These are phyloP conservation scores for Litchi chinensis DNA, from an alignment of 345 rosid genomes.

Conservation along the genomic window DNA sequence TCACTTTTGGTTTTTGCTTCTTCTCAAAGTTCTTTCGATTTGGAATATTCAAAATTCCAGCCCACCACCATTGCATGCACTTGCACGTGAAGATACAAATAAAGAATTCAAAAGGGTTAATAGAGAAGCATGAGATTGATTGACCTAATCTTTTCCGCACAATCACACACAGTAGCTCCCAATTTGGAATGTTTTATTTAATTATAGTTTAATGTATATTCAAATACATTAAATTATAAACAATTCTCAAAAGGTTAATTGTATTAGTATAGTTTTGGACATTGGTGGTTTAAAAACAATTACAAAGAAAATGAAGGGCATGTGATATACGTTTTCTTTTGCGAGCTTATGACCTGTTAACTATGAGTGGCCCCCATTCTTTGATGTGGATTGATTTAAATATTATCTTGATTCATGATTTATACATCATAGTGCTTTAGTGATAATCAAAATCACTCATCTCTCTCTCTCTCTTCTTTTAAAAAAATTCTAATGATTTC, in stretches of 20 bases:
- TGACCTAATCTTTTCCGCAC: conserved; percentile 10
- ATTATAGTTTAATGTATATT: not conserved
- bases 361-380: not conserved
- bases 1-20: not conserved
- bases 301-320: not conserved
- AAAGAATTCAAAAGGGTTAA: not conserved
- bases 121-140: not conserved
- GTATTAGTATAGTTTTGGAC: no score
- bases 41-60: conserved; percentile 31
- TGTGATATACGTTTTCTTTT: conserved; percentile 4
- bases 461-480: not conserved
- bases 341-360: not conserved
- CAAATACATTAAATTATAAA: not conserved
- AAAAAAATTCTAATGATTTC: no score
- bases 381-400: conserved; percentile 5
- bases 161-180: not conserved
- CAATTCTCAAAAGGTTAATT: no score
- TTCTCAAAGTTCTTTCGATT: conserved; percentile 4
- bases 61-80: not conserved
- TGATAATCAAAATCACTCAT: conserved; percentile 2
- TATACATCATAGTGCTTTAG: not conserved
- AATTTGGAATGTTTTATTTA: conserved; percentile 5
- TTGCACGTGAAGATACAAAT: conserved; percentile 25
- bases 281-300: no score
- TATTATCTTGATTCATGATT: conserved; percentile 12